Base-by-base conservation (phyloP, 345 rosid species). In the Turnera subulata region DNA sequence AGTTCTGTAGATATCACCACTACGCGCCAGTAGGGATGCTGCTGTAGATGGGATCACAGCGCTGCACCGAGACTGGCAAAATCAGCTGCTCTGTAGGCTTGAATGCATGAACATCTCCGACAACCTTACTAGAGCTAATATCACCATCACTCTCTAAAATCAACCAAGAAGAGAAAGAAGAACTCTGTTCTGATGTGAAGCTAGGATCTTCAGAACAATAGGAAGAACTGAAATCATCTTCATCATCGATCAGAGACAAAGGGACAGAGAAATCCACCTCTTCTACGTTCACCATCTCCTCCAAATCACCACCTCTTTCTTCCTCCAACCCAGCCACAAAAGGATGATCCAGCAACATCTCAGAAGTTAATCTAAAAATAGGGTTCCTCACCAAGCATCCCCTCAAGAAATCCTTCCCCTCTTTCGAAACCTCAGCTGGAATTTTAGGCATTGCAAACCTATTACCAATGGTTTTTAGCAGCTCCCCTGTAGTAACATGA, bases 321-420 rank as follows among this genome's bases (percentile, higher is more conserved):
- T 48, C 62, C 7, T 53, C 73, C n/a, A 65, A 73, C 16, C 59
- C 79, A 40, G 73, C 48, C 50, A 85, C 58, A 33, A 88, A 91
- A 12, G 92, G 95, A 37, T 88, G 95, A 17, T 63, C 51, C 69
- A 85, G 37, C 50, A 91, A 86, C 96, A 84, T 86, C 70, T 80
- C 83, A 11, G 86, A 85, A 19, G 95, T 85, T 80, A 89, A 85
- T 62, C 98, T 71, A 24, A 58, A 61, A 2, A 51, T 68, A 0
- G 88, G 80, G 50, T 88, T 80, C 61, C 73, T 85, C 1, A 68
- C 78, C n/a, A 88, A 78, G 66, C 94, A 85, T 42, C 72, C 79
- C 13, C 46, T 44, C 57, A 91, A 58, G 58, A 91, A 91, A 72
- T 91, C 92, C 70, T 60, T 78, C 40, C 88, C 98, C 46, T 82